Evolutionary conservation across 345 rosid genomes (phyloP).

Genomic region (Eucalyptus shirleyi): DNA sequence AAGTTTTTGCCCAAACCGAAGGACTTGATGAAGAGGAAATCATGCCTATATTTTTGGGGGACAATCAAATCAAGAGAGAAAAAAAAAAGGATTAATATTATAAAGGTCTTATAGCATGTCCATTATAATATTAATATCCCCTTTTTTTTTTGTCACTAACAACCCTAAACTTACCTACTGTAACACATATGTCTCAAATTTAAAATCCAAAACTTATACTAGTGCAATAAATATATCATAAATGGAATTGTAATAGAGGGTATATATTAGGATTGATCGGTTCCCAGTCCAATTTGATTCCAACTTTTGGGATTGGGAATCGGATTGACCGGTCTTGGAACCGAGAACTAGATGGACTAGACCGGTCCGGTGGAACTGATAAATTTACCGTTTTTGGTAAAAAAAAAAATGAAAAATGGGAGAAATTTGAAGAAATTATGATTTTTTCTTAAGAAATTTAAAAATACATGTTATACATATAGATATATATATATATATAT

Average conservation of each 20-base stretch:
- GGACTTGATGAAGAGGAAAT: neutral
- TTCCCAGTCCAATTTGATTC: rapidly evolving
- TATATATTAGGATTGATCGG: rapidly evolving
- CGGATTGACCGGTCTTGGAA: rapidly evolving
- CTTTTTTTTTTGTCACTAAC: too few species aligned
- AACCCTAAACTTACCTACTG: neutral
- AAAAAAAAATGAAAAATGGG: too few species aligned
- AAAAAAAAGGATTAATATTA: too few species aligned
- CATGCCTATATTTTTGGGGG: neutral
- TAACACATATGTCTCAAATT: neutral
- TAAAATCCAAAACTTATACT: neutral
- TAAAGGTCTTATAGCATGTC: neutral
- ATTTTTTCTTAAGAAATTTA: too few species aligned
- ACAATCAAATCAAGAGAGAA: neutral
- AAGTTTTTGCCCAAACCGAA: neutral
- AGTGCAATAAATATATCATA: too few species aligned
- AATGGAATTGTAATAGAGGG: too few species aligned
- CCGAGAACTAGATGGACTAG: rapidly evolving
- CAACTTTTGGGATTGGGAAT: rapidly evolving
- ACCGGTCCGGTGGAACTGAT: rapidly evolving
- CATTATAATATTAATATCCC: neutral
- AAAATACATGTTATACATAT: too few species aligned
- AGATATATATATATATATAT: too few species aligned
- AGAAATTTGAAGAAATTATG: too few species aligned
- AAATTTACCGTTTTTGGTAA: too few species aligned